These are phyloP conservation scores for Exophiala xenobiotica DNA, from an alignment of 2,329 filamentous ascomycete genomes.

Conservation along the genomic window DNA sequence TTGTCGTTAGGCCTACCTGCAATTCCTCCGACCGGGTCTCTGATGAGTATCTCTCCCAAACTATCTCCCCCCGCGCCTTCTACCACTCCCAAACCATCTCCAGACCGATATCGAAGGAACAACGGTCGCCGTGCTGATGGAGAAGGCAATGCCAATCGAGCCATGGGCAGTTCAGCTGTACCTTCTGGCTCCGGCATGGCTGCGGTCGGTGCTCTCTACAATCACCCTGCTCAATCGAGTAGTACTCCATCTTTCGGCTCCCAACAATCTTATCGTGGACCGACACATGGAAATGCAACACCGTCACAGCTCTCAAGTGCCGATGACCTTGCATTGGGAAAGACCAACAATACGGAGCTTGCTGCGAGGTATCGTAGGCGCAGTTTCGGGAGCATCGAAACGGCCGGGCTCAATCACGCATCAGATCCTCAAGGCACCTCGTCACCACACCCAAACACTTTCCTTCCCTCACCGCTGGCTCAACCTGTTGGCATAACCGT, in stretches of 20 bases:
- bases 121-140: conserved; percentile 56
- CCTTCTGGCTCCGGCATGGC: conserved; percentile 57
- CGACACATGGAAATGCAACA: conserved; percentile 44
- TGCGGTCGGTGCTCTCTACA: conserved; percentile 57
- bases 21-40: conserved; percentile 19
- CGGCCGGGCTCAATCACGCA: conserved; percentile 39
- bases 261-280: conserved; percentile 34
- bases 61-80: neutral
- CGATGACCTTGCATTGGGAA: conserved; percentile 66
- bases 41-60: conserved; percentile 15
- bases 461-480: conserved; percentile 32
- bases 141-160: conserved; percentile 19
- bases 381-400: conserved; percentile 71
- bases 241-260: conserved; percentile 35
- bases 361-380: conserved; percentile 76
- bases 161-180: conserved; percentile 39
- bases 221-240: conserved; percentile 43
- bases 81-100: conserved; percentile 62
- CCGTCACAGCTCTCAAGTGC: conserved; percentile 60
- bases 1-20: conserved; percentile 21
- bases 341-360: conserved; percentile 58
- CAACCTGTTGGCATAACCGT: neutral
- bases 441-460: conserved; percentile 36
- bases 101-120: conserved; percentile 82
- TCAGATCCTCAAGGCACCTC: conserved; percentile 30